A percentile compares a stretch with the other conserved stretches of the same genome.
Evolutionary conservation across 305 asterid species (phyloP).

Genomic region (Solanum hybrid): DNA sequence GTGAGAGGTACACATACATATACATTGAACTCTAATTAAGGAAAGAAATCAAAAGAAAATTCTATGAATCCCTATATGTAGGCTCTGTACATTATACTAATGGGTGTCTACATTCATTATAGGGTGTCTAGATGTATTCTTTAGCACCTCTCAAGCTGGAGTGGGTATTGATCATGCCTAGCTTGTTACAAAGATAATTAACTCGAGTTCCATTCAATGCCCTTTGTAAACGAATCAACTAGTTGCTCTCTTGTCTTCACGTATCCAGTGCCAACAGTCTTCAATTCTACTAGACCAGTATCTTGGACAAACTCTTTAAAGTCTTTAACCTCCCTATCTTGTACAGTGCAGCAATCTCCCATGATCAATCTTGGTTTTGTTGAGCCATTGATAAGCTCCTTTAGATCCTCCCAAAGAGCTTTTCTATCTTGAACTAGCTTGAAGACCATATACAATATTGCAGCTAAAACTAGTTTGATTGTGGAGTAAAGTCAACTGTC

Average conservation of each 20-base stretch:
- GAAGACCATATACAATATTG: neutral
- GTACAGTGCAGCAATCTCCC: neutral
- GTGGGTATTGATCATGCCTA: neutral
- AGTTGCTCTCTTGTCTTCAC: neutral
- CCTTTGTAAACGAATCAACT: neutral
- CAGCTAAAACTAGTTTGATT: neutral
- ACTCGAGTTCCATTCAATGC: neutral
- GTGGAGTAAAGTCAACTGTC: neutral
- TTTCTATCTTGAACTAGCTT: neutral
- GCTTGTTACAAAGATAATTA: neutral
- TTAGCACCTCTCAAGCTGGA: neutral
- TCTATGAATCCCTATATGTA: neutral
- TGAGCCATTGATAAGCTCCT: neutral
- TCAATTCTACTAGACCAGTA: neutral
- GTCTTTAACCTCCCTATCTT: neutral
- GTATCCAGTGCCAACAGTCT: neutral
- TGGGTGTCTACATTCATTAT: neutral
- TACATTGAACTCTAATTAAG: neutral
- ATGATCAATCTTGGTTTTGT: neutral
- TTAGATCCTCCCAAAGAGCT: neutral
- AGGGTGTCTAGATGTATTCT: neutral
- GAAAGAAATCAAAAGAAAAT: neutral
- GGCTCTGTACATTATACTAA: neutral
- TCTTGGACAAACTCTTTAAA: neutral
- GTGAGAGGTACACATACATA: neutral